phyloP scores from a whole-genome alignment of 2,329 filamentous ascomycete genomes.

The Coleophoma crateriformis region DNA sequence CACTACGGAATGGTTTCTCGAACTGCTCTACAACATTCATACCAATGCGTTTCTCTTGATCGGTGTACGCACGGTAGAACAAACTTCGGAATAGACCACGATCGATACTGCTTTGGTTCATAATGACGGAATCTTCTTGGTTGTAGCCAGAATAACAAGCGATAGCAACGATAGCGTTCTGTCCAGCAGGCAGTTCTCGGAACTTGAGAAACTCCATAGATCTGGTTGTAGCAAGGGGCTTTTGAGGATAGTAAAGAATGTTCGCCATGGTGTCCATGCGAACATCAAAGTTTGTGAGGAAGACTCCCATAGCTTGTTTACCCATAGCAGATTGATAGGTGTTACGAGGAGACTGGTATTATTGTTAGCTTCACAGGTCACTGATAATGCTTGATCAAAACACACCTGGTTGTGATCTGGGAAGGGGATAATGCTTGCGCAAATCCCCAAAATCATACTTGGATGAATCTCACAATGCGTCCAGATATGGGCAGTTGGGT shows the following conservation, averaged over 20 bases:
- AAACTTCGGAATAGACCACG: conserved; percentile 94
- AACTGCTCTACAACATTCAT: conserved; percentile 91
- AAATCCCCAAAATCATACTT: conserved; percentile 97
- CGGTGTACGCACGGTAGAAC: conserved; percentile 96
- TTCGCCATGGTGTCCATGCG: conserved; percentile 99
- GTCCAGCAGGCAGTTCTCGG: conserved; percentile 90
- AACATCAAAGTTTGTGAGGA: conserved; percentile 92
- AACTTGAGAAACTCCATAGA: conserved; percentile 99
- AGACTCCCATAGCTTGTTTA: conserved; percentile 99
- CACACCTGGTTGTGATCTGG: conserved; percentile 91
- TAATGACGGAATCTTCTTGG: conserved; percentile 99
- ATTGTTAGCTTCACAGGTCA: conserved; percentile 26
- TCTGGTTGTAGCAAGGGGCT: conserved; percentile 89
- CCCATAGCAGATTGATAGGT: conserved; percentile 99
- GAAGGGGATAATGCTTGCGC: conserved; percentile 98
- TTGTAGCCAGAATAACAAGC: conserved; percentile 98
- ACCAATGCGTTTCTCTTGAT: conserved; percentile 93
- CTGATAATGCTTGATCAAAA: conserved; percentile 4
- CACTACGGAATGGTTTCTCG: conserved; percentile 85
- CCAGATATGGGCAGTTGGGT: conserved; percentile 83
- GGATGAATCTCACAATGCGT: conserved; percentile 99
- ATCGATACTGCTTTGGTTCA: conserved; percentile 99
- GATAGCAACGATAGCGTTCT: conserved; percentile 98
- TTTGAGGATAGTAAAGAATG: conserved; percentile 97
- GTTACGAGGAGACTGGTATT: conserved; percentile 80